A percentile compares a stretch with the other conserved stretches of the same genome.
phyloP scores from a whole-genome alignment of 2,329 filamentous ascomycete genomes.

The Akanthomyces muscarius region DNA sequence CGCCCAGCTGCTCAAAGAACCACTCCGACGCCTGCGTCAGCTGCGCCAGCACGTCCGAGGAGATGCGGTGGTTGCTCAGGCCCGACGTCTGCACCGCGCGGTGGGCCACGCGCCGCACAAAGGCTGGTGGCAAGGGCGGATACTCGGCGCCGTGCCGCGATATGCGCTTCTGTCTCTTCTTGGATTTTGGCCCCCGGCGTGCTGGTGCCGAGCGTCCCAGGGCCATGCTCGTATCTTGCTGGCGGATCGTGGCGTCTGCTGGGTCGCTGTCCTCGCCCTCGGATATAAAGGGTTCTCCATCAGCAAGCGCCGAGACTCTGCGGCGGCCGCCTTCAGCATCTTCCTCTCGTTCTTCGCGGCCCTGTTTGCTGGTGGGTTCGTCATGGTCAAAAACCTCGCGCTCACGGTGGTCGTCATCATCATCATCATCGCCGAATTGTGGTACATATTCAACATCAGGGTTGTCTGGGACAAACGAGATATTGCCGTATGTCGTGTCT shows the following conservation, averaged over 20 bases:
- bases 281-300: constrained; percentile 3
- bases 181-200: constrained; percentile 21
- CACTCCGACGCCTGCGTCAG: constrained; percentile 80
- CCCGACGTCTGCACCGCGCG: constrained; percentile 66
- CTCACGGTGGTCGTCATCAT: constrained; percentile 1
- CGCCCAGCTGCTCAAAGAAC: constrained; percentile 85
- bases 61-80: constrained; percentile 63
- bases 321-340: constrained; percentile 7
- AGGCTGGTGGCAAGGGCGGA: constrained; percentile 65
- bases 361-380: constrained; percentile 9
- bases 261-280: constrained; percentile 17
- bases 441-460: constrained; percentile 1
- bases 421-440: constrained; percentile 1
- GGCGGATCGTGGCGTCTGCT: constrained; percentile 4
- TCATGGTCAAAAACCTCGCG: background rate
- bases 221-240: constrained; percentile 6
- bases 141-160: constrained; percentile 73
- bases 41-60: constrained; percentile 67
- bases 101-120: constrained; percentile 70
- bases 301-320: background rate
- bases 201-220: constrained; percentile 7
- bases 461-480: constrained; percentile 21
- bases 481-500: constrained; percentile 18
- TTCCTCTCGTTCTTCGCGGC: background rate
- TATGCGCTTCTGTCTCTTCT: constrained; percentile 40